Base-by-base conservation (phyloP, 192 early-diverging fungal species). In the Gigaspora rosea region DNA sequence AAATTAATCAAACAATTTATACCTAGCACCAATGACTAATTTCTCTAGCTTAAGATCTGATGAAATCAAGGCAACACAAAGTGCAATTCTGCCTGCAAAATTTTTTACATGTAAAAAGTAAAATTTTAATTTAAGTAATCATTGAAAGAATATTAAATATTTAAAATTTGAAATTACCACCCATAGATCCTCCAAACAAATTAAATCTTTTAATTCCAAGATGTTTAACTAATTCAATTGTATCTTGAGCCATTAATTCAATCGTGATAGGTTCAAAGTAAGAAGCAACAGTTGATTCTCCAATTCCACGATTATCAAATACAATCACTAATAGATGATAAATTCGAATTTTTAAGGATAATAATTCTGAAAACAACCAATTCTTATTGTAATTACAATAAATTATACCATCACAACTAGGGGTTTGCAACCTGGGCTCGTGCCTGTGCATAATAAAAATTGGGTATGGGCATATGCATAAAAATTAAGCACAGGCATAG, bases 181-280 rank as follows among this genome's bases (percentile, higher is more conserved):
- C 46, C 65, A 68, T 68, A 68, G 65, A 67, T 2, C 41, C 27
- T 68, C 41, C 65, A 10, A 48, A 68, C 16, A 67, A 8, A 36
- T 67, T 67, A 46, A 67, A 67, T 67, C n/a, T 4, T 36, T 16
- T 68, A 41, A 68, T 15, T 67, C 16, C 46, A 47, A 67, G 41
- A 67, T 67, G 65, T 8, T 41, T 67, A 35, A 68, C 13, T 16
- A 67, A 41, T 67, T 22, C 65, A 13, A 67, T 67, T 67, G 1
- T 67, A 67, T 67, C 65, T 67, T 67, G 36, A 13, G 65, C n/a
- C 65, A 48, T 68, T 35, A 68, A 41, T 11, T 67, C 33, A 35
- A 67, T 67, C n/a, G 65, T 41, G 35, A 48, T 48, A 22, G 16
- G 65, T 16, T 68, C 46, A 68, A 4, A 12, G 4, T 11, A 35